Evolutionary conservation across 1,284 basidiomycete species (phyloP), one percentile per base, ranked within the genome.

Genomic region (Fomes fomentarius): DNA sequence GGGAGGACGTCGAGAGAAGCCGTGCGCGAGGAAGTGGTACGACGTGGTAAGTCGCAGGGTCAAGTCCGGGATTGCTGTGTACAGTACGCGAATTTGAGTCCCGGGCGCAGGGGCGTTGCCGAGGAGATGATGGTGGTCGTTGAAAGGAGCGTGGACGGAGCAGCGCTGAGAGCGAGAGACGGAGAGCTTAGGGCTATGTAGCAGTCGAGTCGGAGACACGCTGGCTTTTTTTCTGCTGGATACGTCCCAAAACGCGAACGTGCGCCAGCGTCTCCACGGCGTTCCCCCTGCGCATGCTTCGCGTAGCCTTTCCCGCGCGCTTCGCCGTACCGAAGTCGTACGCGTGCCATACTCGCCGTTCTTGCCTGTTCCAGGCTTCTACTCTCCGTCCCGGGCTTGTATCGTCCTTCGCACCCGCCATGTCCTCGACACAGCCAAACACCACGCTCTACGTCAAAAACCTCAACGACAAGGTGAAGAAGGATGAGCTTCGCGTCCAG

Each of bases 401-500:
- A n/a, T n/a, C n/a, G n/a, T n/a, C 26, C 28, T 28, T 40, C 22
- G 12, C 45, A 26, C 6, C 50, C 49, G 33, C 37, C 54, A 69
- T 70, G 69, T 64, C 69, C 41, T 66, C 64, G 55, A 57, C 63
- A 50, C 85, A 88, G 70, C 96, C 94, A 26, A 94, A 91, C 69
- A 83, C 88, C 43, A 93, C 96, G 48, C 83, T 99, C 63, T 98
- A 97, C 75, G 77, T 99, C 72, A 93, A 94, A 69, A 97, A 97
- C 71, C 84, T 99, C 66, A 94, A 97, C 69, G 89, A 91, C 70
- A 94, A 96, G 74, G 81, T 96, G 63, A 94, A 95, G 76, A 99
- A 96, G 74, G 86, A 92, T 30, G 96, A 99, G 75, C 78, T 98
- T 11, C 82, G 87, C 43, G 73, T 77, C 4, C 91, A 96, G 73